phyloP scores from a whole-genome alignment of 176 grass and related monocot species.

The Panicum miliaceum region DNA sequence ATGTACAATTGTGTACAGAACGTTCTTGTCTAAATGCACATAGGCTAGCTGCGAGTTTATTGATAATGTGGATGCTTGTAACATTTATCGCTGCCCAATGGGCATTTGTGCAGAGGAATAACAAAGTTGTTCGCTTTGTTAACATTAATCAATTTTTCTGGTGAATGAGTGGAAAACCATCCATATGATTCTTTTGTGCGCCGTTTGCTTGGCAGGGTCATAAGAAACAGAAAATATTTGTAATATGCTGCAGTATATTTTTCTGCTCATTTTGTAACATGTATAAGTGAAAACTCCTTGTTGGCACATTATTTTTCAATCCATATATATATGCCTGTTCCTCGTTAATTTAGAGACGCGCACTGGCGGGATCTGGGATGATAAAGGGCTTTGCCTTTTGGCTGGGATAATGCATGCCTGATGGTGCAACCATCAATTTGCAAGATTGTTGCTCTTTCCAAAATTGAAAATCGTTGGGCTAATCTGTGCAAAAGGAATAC shows the following conservation, averaged over 20 bases:
- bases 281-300: neutral
- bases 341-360: neutral
- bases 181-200: conserved; percentile 29
- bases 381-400: neutral
- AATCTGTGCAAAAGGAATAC: too few species aligned
- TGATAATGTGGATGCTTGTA: neutral
- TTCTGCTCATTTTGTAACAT: neutral
- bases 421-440: too few species aligned
- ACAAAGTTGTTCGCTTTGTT: neutral
- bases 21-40: conserved; percentile 36
- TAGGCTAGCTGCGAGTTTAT: conserved; percentile 14
- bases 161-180: neutral
- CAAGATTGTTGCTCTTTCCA: too few species aligned
- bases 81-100: neutral
- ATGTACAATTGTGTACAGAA: conserved; percentile 35
- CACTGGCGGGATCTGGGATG: neutral
- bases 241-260: neutral
- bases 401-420: too few species aligned
- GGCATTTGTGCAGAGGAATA: conserved; percentile 1
- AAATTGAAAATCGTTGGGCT: too few species aligned
- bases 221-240: neutral
- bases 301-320: neutral
- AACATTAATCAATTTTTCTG: neutral
- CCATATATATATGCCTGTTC: neutral
- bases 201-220: neutral